Conservation (phyloP, 495 filamentous ascomycete species). For the Ramalina intermedia region DNA sequence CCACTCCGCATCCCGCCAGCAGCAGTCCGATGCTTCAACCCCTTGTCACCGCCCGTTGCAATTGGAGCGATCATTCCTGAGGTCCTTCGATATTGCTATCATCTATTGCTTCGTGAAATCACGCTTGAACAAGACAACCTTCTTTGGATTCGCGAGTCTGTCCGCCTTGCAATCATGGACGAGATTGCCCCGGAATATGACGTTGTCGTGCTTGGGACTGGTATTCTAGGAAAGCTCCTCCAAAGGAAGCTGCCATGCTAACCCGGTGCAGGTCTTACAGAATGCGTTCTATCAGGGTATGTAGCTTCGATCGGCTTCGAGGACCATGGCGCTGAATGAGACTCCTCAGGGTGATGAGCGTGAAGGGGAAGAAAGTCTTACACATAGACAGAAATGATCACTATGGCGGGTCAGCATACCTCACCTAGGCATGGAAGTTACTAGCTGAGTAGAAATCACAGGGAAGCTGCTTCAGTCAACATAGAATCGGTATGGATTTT, state of each 20-base stretch:
- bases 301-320: not conserved
- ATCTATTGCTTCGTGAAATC: too few relatives aligned
- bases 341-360: conserved; percentile 66
- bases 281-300: conserved; percentile 96
- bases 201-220: conserved; percentile 94
- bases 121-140: too few relatives aligned
- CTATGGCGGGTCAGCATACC: conserved; percentile 74
- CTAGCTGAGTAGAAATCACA: conserved; percentile 26
- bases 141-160: too few relatives aligned
- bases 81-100: too few relatives aligned
- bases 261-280: conserved; percentile 65
- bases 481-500: conserved; percentile 60
- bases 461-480: conserved; percentile 87
- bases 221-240: conserved; percentile 30
- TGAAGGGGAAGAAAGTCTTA: conserved; percentile 96
- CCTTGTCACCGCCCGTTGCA: too few relatives aligned
- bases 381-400: conserved; percentile 99
- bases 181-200: conserved; percentile 96
- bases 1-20: too few relatives aligned
- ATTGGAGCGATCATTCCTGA: too few relatives aligned
- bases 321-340: conserved; percentile 3
- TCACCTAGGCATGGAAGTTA: conserved; percentile 10
- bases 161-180: conserved; percentile 47
- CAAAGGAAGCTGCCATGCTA: conserved; percentile 15
- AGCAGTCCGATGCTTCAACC: too few relatives aligned